Evolutionary conservation across 768 basidiomycete genomes (phyloP).

Genomic region (Pulveroboletus sp.): DNA sequence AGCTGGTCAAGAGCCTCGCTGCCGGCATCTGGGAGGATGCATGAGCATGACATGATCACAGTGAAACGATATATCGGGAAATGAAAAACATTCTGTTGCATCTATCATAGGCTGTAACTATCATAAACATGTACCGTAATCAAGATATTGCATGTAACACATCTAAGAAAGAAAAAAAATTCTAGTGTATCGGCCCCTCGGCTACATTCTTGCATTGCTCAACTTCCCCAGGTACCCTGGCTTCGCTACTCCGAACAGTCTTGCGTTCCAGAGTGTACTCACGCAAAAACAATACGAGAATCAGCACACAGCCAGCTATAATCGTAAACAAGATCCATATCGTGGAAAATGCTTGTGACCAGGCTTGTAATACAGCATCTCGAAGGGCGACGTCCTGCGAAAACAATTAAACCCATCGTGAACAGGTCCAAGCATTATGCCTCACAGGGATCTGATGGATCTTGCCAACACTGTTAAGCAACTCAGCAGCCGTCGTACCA

Average conservation of each 20-base stretch:
- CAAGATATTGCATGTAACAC: no score
- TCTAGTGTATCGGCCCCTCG: no score
- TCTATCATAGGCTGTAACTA: no score
- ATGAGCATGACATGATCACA: no score
- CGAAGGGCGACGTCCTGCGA: slow-evolving; percentile 41
- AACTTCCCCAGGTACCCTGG: slow-evolving; percentile 26
- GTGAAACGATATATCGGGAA: no score
- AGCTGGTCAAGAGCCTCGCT: slow-evolving; percentile 36
- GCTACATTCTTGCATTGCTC: no score
- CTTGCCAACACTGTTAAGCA: slow-evolving; percentile 40
- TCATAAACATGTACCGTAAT: no score
- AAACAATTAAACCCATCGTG: no score
- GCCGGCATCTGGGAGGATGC: slow-evolving; percentile 34
- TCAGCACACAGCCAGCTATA: slow-evolving; percentile 48
- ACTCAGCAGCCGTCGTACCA: no score
- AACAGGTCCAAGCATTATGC: background rate
- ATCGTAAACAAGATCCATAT: slow-evolving; percentile 70
- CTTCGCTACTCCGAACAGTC: slow-evolving; percentile 38
- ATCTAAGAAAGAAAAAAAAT: no score
- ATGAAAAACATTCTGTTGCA: no score
- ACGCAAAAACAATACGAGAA: slow-evolving; percentile 53
- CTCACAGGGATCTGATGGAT: slow-evolving; percentile 35
- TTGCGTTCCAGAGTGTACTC: slow-evolving; percentile 59
- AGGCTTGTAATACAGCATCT: no score
- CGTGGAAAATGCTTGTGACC: slow-evolving; percentile 55